Evolutionary conservation across 345 rosid genomes (phyloP).

Genomic region (Anacardium occidentale): DNA sequence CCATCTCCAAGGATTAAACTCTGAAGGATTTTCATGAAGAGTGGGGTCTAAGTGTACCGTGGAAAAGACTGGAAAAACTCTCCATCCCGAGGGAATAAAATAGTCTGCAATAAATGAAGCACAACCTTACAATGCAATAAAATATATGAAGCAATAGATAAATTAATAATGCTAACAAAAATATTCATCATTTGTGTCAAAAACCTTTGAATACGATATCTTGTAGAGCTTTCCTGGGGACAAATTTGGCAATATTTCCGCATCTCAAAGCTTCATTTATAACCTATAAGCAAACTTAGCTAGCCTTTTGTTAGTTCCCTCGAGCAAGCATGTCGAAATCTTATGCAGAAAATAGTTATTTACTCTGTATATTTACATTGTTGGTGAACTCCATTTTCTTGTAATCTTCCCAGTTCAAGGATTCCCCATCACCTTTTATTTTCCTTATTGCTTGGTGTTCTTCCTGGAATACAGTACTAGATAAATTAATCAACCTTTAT

Average conservation of each 20-base stretch:
- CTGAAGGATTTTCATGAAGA: constrained; percentile 65
- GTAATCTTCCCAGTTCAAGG: constrained; percentile 62
- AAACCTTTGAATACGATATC: constrained; percentile 77
- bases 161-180: background rate
- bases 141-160: background rate
- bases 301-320: background rate
- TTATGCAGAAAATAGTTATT: too few relatives aligned
- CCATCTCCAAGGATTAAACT: constrained; percentile 90
- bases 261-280: constrained; percentile 66
- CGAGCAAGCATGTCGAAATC: too few relatives aligned
- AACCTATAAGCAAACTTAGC: constrained; percentile 40
- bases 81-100: constrained; percentile 77
- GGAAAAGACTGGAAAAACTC: constrained; percentile 63
- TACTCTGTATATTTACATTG: constrained; percentile 36
- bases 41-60: constrained; percentile 61
- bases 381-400: constrained; percentile 69
- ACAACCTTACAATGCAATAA: background rate
- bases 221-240: constrained; percentile 62
- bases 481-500: background rate
- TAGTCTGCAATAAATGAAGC: constrained; percentile 35
- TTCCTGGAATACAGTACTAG: constrained; percentile 35
- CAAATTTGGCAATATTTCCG: constrained; percentile 73
- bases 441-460: constrained; percentile 69
- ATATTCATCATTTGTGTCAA: background rate
- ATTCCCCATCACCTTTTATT: constrained; percentile 40